These are phyloP conservation scores for Podila epicladia DNA, from an alignment of 192 early-diverging fungal genomes.

Conservation along the genomic window DNA sequence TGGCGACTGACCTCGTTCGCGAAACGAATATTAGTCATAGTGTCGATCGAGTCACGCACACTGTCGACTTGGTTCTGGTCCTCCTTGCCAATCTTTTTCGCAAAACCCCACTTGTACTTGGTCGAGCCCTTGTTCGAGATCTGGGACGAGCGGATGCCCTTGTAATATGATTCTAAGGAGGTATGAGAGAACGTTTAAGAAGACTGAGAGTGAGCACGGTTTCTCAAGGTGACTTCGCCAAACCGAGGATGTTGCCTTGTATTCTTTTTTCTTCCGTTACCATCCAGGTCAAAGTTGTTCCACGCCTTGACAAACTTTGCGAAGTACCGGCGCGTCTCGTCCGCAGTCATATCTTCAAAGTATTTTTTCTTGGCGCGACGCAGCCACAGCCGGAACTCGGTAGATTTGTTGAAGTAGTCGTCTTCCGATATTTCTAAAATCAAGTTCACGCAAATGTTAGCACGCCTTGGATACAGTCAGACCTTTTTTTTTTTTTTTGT, in stretches of 20 bases:
- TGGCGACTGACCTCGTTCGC: slow-evolving; percentile 39
- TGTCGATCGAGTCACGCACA: slow-evolving; percentile 66
- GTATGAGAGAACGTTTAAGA: background rate
- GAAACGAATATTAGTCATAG: slow-evolving; percentile 61
- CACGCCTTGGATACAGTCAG: background rate
- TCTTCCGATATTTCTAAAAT: slow-evolving; percentile 67
- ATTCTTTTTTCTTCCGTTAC: slow-evolving; percentile 21
- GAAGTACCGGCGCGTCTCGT: slow-evolving; percentile 79
- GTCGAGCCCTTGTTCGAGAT: slow-evolving; percentile 69
- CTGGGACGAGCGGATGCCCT: slow-evolving; percentile 73
- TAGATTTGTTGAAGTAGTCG: slow-evolving; percentile 82
- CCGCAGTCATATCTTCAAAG: slow-evolving; percentile 78
- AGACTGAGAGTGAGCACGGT: too few relatives aligned
- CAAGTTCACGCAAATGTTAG: background rate
- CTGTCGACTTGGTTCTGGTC: slow-evolving; percentile 64
- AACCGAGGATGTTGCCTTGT: too few relatives aligned
- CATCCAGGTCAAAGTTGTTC: slow-evolving; percentile 78
- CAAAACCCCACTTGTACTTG: slow-evolving; percentile 82
- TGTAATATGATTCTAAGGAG: slow-evolving; percentile 69
- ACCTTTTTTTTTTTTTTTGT: too few relatives aligned
- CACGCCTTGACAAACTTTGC: slow-evolving; percentile 88
- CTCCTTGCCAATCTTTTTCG: slow-evolving; percentile 50
- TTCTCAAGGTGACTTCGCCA: too few relatives aligned
- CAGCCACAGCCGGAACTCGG: slow-evolving; percentile 88
- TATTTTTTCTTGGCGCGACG: slow-evolving; percentile 74